Evolutionary conservation across 148 eudicot genomes (phyloP).

Genomic region (Suaeda aralocaspica): DNA sequence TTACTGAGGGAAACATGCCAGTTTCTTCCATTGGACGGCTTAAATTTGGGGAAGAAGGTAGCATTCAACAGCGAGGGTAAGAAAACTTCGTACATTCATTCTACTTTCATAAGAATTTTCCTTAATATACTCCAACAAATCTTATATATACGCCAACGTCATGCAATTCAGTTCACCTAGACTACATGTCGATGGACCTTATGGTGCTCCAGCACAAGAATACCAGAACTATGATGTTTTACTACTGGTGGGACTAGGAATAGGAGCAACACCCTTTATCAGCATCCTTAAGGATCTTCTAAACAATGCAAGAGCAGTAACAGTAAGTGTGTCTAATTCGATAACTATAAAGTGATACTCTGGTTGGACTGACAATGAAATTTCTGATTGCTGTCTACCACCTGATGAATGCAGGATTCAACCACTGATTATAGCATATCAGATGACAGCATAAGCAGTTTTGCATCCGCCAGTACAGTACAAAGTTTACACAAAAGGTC

Average conservation of each 20-base stretch:
- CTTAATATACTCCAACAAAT: not conserved
- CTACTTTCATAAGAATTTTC: not conserved
- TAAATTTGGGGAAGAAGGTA: conserved; percentile 45
- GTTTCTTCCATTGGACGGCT: conserved; percentile 68
- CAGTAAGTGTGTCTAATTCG: conserved; percentile 31
- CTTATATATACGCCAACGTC: conserved; percentile 3
- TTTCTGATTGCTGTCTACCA: not conserved
- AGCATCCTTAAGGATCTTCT: conserved; percentile 84
- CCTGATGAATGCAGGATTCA: conserved; percentile 51
- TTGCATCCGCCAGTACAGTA: conserved; percentile 52
- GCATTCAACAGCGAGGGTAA: conserved; percentile 59
- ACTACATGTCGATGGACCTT: conserved; percentile 88
- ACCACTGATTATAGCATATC: conserved; percentile 73
- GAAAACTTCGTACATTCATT: conserved; percentile 10
- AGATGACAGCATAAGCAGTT: conserved; percentile 68
- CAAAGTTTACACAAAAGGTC: conserved; percentile 50
- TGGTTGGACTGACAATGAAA: not conserved
- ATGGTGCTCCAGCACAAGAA: conserved; percentile 96
- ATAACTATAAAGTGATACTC: not conserved
- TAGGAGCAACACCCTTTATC: conserved; percentile 96
- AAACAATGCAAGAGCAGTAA: conserved; percentile 55
- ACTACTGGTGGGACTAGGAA: conserved; percentile 94
- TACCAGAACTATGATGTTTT: conserved; percentile 85
- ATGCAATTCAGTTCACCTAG: conserved; percentile 57
- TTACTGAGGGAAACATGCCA: conserved; percentile 53